Evolutionary conservation across 1,284 basidiomycete species (phyloP), one percentile per base, ranked within the genome.

Genomic region (Pseudozyma sp.): DNA sequence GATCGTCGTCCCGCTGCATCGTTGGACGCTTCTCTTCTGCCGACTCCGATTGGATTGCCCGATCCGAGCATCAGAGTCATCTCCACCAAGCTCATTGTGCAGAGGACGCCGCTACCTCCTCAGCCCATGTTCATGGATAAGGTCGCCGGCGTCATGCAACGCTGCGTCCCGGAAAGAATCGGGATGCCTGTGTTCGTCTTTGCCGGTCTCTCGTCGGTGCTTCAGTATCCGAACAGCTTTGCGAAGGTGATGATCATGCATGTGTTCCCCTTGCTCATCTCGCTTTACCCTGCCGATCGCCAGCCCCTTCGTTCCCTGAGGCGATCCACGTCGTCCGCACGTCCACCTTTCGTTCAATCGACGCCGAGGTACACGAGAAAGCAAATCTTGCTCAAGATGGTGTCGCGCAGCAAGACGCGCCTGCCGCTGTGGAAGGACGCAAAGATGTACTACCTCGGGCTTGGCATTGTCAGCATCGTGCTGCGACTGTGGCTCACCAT

Each of bases 181-280:
- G 64, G 59, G 1, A n/a, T 61, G 65, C 82, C 61, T 68, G 82
- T 58, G 48, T 81, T 87, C 35, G 86, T 90, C 31, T 54, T 89
- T 3, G 56, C 87, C 7, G 88, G 89, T 2, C 81, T 90, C 33
- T 79, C 81, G 11, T 87, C 89, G 0, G 87, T 90, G 51, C 85
- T 85, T 2, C 63, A 86, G n/a, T 85, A 87, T 5, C 90, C 91
- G 0, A 83, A 83, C 62, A 88, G 88, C n/a, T 80, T 87, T 19
- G 78, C 86, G 3, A 89, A 89, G 69, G 87, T 92, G 17, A 85
- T 91, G 56, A 67, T 86, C 47, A 90, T 92, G 88, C 91, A 92
- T 81, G 84, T 82, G 5, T 84, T 90, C 7, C 85, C 91, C 30
- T 60, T 90, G 40, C 51, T 90, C 4, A 89, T 90, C 8, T 86